Evolutionary conservation across 768 basidiomycete genomes (phyloP).

Genomic region (Daedaleopsis sinensis): DNA sequence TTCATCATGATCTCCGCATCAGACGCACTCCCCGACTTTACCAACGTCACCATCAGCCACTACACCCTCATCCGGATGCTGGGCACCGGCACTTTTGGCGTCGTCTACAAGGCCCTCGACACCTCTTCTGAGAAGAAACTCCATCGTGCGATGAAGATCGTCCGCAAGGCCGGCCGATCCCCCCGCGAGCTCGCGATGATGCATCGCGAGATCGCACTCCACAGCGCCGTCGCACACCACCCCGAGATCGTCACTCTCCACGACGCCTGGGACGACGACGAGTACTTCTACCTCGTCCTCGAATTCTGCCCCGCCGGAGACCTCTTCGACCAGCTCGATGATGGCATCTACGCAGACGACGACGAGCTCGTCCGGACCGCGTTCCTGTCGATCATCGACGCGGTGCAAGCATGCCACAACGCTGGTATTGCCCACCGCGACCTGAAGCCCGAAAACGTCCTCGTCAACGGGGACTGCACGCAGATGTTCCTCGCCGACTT

Average conservation of each 20-base stretch:
- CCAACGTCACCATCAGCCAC: conserved; percentile 17
- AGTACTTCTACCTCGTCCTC: conserved; percentile 87
- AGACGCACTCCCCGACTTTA: conserved; percentile 23
- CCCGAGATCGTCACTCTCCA: conserved; percentile 85
- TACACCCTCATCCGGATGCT: conserved; percentile 24
- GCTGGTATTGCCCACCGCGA: conserved; percentile 16
- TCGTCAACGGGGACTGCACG: conserved; percentile 38
- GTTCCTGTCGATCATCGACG: conserved; percentile 55
- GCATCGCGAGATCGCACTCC: conserved; percentile 77
- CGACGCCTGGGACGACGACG: conserved; percentile 79
- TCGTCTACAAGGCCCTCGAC: conserved; percentile 28
- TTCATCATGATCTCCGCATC: conserved; percentile 10
- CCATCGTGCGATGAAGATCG: conserved; percentile 23
- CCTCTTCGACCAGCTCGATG: background rate
- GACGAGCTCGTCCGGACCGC: conserved; percentile 47
- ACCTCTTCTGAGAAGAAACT: background rate
- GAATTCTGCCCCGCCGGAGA: conserved; percentile 90
- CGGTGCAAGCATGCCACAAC: conserved; percentile 50
- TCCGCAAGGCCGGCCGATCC: conserved; percentile 43
- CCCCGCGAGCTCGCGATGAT: conserved; percentile 68
- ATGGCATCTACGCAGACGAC: conserved; percentile 20
- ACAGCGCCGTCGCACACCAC: conserved; percentile 71
- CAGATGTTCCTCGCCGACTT: conserved; percentile 50
- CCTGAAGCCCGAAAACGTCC: conserved; percentile 5
- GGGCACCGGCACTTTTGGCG: conserved; percentile 27